These are phyloP conservation scores for Ganoderma resinaceum DNA, from an alignment of 1,284 basidiomycete genomes.

Conservation along the genomic window DNA sequence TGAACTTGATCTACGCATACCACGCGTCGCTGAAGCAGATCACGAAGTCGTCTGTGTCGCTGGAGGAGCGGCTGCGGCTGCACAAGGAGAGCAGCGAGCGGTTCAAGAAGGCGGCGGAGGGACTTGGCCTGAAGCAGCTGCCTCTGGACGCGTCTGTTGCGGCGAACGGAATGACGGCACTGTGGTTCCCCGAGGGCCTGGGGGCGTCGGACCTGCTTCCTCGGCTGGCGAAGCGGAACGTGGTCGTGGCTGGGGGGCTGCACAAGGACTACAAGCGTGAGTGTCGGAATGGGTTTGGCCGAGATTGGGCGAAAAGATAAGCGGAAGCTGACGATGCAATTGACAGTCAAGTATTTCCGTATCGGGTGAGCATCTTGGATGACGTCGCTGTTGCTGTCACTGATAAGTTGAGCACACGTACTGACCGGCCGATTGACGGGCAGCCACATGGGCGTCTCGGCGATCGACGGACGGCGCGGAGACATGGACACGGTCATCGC, in stretches of 20 bases:
- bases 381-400: background rate
- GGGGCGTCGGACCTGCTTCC: conserved; percentile 79
- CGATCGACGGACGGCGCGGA: conserved; percentile 69
- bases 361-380: conserved; percentile 60
- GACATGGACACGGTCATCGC: conserved; percentile 83
- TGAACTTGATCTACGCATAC: conserved; percentile 94
- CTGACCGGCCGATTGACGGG: background rate
- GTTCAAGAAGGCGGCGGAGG: conserved; percentile 75
- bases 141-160: conserved; percentile 67
- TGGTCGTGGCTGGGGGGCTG: conserved; percentile 91
- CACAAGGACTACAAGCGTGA: conserved; percentile 88
- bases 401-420: too few relatives aligned
- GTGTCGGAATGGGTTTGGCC: conserved; percentile 33
- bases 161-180: conserved; percentile 96
- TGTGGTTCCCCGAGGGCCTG: conserved; percentile 84
- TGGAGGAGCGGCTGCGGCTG: conserved; percentile 82
- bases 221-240: conserved; percentile 68
- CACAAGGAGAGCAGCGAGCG: conserved; percentile 80
- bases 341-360: conserved; percentile 83
- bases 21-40: conserved; percentile 83
- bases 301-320: background rate
- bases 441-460: conserved; percentile 92
- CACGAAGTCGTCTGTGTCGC: conserved; percentile 60
- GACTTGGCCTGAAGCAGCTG: conserved; percentile 80
- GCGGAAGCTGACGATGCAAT: conserved; percentile 18